Evolutionary conservation across 106 monocot genomes (phyloP), one percentile per base, ranked within the genome.

Genomic region (Agapanthus africanus): DNA sequence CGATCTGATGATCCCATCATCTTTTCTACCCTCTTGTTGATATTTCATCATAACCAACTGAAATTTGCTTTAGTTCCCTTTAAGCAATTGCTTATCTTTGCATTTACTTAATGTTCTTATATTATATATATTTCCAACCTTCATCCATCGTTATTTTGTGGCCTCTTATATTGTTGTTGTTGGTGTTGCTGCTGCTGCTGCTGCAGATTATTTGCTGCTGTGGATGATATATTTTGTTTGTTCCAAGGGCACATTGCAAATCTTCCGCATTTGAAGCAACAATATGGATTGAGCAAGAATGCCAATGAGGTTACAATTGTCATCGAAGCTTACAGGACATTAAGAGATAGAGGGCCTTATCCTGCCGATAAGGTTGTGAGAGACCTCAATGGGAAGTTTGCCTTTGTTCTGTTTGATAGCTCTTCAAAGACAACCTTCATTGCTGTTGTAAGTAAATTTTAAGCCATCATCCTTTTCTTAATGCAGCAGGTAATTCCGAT

Each of bases 281-380:
- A 94, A 35, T 94, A 94, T 71, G 90, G 94, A 49, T 71, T 94
- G 66, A 71, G 68, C 67, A 94, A 94, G 72, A 79, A 69, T 68
- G 85, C 81, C 26, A 90, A 85, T 72, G 94, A 94, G 56, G 85
- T 76, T 11, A 79, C 70, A 46, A 85, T 91, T 50, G 72, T 94
- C 22, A 91, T 94, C 44, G 94, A 94, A 77, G 90, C 87, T 11
- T 94, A 90, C 69, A 82, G 82, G 66, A 83, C 94, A 56, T 70
- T 94, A 52, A 85, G 94, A 37, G 94, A 94, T 67, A 79, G 94
- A 66, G 94, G 90, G 27, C 94, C 94, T 66, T 91, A 85, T 67
- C 94, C 94, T 66, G 87, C 87, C 19, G 85, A 85, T 52, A 82
- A 94, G 62, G 90, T 91, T 61, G 77, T 94, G 46, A 83, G 90